Evolutionary conservation across 805 yeast species (phyloP).

Genomic region (Lachancea fermentati): DNA sequence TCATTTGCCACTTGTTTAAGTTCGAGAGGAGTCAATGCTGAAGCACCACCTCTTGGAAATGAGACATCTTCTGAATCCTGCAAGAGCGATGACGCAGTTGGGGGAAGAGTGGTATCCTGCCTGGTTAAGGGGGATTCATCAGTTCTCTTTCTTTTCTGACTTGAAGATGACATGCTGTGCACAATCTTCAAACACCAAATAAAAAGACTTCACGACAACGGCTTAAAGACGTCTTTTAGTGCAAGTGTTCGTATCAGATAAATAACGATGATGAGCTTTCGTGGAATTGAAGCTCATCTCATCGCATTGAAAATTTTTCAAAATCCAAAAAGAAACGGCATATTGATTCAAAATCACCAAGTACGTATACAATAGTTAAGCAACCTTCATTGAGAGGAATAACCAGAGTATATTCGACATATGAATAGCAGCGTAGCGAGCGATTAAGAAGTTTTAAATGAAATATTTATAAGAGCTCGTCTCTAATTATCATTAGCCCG

Average conservation of each 20-base stretch:
- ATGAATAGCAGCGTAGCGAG: too few relatives aligned
- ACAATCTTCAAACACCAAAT: neutral
- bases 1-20: conserved; percentile 89
- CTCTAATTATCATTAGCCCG: too few relatives aligned
- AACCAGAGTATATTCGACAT: too few relatives aligned
- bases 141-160: conserved; percentile 43
- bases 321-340: conserved; percentile 8
- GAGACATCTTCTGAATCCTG: conserved; percentile 36
- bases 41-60: conserved; percentile 95
- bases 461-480: too few relatives aligned
- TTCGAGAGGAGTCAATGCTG: conserved; percentile 82
- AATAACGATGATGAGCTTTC: too few relatives aligned
- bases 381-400: too few relatives aligned
- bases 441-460: too few relatives aligned
- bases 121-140: conserved; percentile 39
- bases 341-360: too few relatives aligned
- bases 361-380: too few relatives aligned
- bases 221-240: too few relatives aligned
- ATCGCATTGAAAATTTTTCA: conserved; percentile 16
- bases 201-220: too few relatives aligned
- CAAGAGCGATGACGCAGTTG: conserved; percentile 33
- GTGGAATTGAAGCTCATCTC: conserved; percentile 23
- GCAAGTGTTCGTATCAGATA: too few relatives aligned
- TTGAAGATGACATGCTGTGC: conserved; percentile 10
- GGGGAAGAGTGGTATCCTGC: conserved; percentile 37